Evolutionary conservation across 805 yeast species (phyloP).

Genomic region (Yarrowia sp.): DNA sequence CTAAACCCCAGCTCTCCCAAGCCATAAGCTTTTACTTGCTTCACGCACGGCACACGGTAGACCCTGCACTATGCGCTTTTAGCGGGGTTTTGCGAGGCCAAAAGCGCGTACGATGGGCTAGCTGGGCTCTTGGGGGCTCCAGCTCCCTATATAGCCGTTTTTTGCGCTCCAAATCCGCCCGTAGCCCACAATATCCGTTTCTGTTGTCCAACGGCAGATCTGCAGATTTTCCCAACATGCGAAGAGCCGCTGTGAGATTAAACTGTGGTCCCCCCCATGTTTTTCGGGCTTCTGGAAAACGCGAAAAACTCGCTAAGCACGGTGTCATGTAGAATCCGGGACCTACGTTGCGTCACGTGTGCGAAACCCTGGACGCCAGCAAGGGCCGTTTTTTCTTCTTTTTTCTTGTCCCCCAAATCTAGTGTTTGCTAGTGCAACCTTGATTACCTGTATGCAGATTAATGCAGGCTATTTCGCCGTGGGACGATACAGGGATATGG

Average conservation of each 20-base stretch:
- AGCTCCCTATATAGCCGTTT: too few species aligned
- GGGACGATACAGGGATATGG: background rate
- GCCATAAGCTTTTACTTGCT: background rate
- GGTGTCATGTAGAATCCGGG: too few species aligned
- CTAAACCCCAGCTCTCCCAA: too few species aligned
- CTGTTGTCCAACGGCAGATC: background rate
- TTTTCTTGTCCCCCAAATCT: background rate
- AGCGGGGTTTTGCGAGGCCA: background rate
- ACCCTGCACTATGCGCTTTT: constrained; percentile 1
- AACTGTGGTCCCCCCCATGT: background rate
- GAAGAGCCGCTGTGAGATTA: constrained; percentile 17
- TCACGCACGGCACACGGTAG: background rate
- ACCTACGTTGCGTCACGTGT: background rate
- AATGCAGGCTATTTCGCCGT: constrained; percentile 5
- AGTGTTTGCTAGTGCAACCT: constrained; percentile 2
- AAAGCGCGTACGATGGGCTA: too few species aligned
- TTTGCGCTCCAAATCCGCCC: background rate
- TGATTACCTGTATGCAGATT: background rate
- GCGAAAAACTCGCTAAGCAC: too few species aligned
- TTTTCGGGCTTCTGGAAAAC: too few species aligned
- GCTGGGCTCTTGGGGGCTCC: too few species aligned
- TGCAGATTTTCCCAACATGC: background rate
- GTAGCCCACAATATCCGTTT: background rate
- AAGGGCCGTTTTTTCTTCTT: background rate
- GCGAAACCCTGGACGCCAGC: too few species aligned